These are phyloP conservation scores for Boechera retrofracta DNA, from an alignment of 345 rosid genomes.

Conservation along the genomic window DNA sequence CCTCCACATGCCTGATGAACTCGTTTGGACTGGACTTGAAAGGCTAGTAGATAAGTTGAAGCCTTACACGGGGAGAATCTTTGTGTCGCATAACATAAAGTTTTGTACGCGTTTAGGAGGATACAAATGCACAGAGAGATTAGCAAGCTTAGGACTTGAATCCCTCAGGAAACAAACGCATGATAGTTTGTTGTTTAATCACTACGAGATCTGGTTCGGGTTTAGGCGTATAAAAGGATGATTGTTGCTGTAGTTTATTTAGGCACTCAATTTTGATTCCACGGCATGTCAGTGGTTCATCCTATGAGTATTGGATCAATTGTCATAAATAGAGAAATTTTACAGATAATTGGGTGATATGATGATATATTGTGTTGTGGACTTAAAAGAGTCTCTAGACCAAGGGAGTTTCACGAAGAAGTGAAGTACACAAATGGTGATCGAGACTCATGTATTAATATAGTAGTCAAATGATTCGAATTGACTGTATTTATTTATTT, in stretches of 20 bases:
- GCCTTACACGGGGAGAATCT: constrained; percentile 78
- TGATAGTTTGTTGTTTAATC: constrained; percentile 90
- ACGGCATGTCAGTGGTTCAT: not conserved
- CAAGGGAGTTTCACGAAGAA: not conserved
- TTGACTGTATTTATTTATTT: too few relatives aligned
- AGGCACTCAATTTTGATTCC: not conserved
- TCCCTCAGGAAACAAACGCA: constrained; percentile 68
- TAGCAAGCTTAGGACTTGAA: constrained; percentile 69
- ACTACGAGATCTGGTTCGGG: constrained; percentile 91
- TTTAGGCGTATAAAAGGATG: constrained; percentile 63
- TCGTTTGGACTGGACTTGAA: constrained; percentile 88
- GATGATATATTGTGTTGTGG: constrained; percentile 19
- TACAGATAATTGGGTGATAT: constrained; percentile 2
- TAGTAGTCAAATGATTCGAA: constrained; percentile 6
- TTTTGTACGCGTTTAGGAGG: constrained; percentile 80
- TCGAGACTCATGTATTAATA: constrained; percentile 6
- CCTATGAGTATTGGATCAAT: not conserved
- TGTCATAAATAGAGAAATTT: not conserved
- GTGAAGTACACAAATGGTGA: constrained; percentile 16
- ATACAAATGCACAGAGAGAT: constrained; percentile 74
- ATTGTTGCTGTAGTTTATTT: not conserved
- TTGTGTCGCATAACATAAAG: constrained; percentile 87
- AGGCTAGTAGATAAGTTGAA: constrained; percentile 68
- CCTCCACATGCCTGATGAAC: constrained; percentile 84
- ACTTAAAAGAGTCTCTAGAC: not conserved